phyloP scores from a whole-genome alignment of 192 early-diverging fungal genomes.

The Cetraspora pellucida region DNA sequence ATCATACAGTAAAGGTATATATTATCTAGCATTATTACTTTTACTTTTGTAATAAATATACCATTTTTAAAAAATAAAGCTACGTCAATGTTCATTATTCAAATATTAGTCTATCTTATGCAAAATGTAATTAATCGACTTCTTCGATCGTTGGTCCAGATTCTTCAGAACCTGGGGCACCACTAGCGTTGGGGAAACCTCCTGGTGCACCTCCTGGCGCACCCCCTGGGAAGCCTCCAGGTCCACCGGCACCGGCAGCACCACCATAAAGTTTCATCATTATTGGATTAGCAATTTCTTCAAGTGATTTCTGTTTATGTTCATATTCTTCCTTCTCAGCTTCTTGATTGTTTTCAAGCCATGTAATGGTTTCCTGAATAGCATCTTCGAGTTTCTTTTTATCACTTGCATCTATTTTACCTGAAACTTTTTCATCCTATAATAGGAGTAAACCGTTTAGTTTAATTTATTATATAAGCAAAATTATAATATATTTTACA shows the following conservation, averaged over 20 bases:
- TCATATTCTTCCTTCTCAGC: constrained; percentile 99
- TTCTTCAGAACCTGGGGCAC: constrained; percentile 46
- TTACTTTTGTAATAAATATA: too few species aligned
- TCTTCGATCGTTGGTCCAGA: constrained; percentile 72
- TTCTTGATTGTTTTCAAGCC: constrained; percentile 93
- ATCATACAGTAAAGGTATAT: too few species aligned
- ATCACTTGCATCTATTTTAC: constrained; percentile 81
- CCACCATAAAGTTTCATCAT: constrained; percentile 91
- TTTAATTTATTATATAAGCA: background rate
- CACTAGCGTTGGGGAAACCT: constrained; percentile 73
- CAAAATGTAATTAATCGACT: constrained; percentile 62
- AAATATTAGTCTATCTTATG: too few species aligned
- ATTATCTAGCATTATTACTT: too few species aligned
- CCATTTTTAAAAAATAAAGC: too few species aligned
- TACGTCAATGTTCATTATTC: too few species aligned
- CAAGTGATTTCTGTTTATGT: constrained; percentile 90
- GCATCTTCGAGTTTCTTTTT: constrained; percentile 86
- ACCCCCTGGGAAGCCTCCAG: constrained; percentile 9
- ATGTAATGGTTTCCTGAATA: constrained; percentile 90
- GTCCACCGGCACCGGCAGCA: constrained; percentile 66
- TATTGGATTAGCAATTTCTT: constrained; percentile 94
- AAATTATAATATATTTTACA: background rate
- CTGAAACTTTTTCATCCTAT: constrained; percentile 77
- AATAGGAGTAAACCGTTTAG: background rate
- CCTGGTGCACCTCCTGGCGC: constrained; percentile 49